A percentile compares a stretch with the other conserved stretches of the same genome.
These are phyloP conservation scores for Sclerospora graminicola DNA, from an alignment of 352 stramenopile species.

Conservation along the genomic window DNA sequence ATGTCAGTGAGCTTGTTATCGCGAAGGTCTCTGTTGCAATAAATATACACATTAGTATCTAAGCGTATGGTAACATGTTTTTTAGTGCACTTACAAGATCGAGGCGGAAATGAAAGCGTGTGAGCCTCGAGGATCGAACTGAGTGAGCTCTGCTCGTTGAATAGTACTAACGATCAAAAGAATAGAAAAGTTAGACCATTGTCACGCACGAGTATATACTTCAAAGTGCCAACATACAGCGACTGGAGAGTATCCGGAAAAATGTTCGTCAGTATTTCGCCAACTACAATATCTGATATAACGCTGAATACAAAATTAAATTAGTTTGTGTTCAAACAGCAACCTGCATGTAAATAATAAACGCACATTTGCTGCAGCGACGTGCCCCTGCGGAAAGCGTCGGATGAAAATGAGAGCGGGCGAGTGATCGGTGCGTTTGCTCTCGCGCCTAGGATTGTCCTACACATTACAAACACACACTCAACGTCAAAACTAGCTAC, in stretches of 20 bases:
- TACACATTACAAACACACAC: constrained; percentile 14
- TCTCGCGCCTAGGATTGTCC: constrained; percentile 47
- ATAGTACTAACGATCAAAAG: constrained; percentile 39
- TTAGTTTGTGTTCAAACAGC: background rate
- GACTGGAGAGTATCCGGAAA: constrained; percentile 45
- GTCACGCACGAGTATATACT: background rate
- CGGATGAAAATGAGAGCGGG: constrained; percentile 40
- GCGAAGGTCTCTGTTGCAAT: constrained; percentile 37
- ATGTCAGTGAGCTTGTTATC: constrained; percentile 58
- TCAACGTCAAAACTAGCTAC: constrained; percentile 3
- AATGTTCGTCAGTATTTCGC: constrained; percentile 52
- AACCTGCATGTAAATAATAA: background rate
- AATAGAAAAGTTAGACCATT: background rate
- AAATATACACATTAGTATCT: constrained; percentile 2
- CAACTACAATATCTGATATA: constrained; percentile 50
- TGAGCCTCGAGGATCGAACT: constrained; percentile 46
- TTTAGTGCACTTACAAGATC: constrained; percentile 33
- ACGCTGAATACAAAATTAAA: constrained; percentile 11
- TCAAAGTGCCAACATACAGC: constrained; percentile 27
- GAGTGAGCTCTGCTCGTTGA: constrained; percentile 38
- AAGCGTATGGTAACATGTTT: background rate
- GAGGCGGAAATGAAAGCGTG: constrained; percentile 34
- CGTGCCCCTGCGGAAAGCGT: constrained; percentile 35
- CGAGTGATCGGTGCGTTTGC: constrained; percentile 35
- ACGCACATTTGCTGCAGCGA: constrained; percentile 42